Conservation (phyloP, 345 rosid genomes). For the Brassica cretica region DNA sequence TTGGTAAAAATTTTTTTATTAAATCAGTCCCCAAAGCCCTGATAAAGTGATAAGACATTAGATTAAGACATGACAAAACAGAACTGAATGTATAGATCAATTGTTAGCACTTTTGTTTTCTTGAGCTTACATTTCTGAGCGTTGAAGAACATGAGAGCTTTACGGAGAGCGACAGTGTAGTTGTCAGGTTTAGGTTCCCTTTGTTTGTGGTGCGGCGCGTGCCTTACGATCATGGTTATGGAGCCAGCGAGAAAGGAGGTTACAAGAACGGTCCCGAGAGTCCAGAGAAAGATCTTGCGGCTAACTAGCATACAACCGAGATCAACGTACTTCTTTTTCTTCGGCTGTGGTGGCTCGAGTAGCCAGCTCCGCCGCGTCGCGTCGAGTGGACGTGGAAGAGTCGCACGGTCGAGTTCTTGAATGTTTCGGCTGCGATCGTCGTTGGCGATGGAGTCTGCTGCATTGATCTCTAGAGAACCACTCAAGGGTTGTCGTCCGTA, state of each 20-base stretch:
- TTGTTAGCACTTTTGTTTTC: not conserved
- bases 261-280: slow-evolving; percentile 61
- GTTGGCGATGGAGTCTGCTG: slow-evolving; percentile 81
- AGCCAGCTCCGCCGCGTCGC: slow-evolving; percentile 98
- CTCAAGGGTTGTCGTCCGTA: slow-evolving; percentile 97
- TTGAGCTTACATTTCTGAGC: slow-evolving; percentile 66
- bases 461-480: slow-evolving; percentile 79
- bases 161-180: slow-evolving; percentile 76
- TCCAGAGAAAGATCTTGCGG: slow-evolving; percentile 90
- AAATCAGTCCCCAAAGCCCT: too few relatives aligned
- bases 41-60: too few relatives aligned
- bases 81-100: not conserved
- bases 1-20: too few relatives aligned
- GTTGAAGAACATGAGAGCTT: slow-evolving; percentile 93
- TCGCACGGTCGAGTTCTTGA: slow-evolving; percentile 71
- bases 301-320: slow-evolving; percentile 87
- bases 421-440: slow-evolving; percentile 78
- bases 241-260: slow-evolving; percentile 61
- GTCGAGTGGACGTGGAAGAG: slow-evolving; percentile 66
- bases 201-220: slow-evolving; percentile 64
- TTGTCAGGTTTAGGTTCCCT: slow-evolving; percentile 54
- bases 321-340: slow-evolving; percentile 93
- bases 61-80: not conserved
- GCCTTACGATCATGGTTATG: slow-evolving; percentile 65
- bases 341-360: slow-evolving; percentile 63